These are phyloP conservation scores for Vigna reflexopilosa DNA, from an alignment of 306 rosid species.

Conservation along the genomic window DNA sequence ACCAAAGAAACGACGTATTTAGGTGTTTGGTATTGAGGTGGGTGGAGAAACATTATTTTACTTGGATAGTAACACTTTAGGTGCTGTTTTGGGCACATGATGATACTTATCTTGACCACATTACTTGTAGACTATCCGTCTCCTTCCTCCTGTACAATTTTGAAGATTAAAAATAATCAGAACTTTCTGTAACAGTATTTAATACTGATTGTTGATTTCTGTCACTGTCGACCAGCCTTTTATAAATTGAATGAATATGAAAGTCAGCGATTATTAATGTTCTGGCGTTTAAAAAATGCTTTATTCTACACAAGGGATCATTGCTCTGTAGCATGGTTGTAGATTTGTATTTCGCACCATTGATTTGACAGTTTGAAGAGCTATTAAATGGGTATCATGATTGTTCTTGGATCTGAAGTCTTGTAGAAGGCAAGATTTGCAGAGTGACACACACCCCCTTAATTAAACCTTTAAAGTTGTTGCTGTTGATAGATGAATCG, in stretches of 20 bases:
- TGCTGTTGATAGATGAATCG: not conserved
- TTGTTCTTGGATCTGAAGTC: not conserved
- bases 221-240: not conserved
- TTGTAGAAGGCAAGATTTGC: not conserved
- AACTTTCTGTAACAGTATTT: constrained; percentile 32
- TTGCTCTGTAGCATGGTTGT: too few relatives aligned
- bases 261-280: not conserved
- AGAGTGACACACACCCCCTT: not conserved
- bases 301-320: too few relatives aligned
- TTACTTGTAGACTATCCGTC: constrained; percentile 8
- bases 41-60: not conserved
- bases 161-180: constrained; percentile 16
- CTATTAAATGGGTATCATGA: not conserved
- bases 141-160: constrained; percentile 28
- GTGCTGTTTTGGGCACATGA: constrained; percentile 36
- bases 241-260: not conserved
- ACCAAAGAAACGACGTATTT: constrained; percentile 64
- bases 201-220: constrained; percentile 8
- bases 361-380: not conserved
- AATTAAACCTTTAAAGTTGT: too few relatives aligned
- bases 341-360: not conserved
- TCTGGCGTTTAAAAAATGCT: not conserved
- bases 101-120: constrained; percentile 8
- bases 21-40: constrained; percentile 10
- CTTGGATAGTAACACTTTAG: constrained; percentile 13